Evolutionary conservation across 2,329 filamentous ascomycete genomes (phyloP), one percentile per base, ranked within the genome.

Genomic region (Alternaria gaisen): DNA sequence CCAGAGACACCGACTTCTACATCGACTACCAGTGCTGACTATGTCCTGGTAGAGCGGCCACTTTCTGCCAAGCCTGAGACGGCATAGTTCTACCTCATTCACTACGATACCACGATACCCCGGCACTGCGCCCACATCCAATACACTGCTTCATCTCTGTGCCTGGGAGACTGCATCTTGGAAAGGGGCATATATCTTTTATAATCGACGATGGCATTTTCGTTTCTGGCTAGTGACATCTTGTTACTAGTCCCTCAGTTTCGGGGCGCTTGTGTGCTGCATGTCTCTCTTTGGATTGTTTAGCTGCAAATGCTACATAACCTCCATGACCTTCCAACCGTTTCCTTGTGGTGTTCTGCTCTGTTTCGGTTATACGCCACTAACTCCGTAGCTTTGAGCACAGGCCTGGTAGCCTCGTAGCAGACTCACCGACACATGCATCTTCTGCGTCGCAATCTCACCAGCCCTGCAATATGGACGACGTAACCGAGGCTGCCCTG

Each of bases 11-110:
- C 68, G 47, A 72, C 73, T 56, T 71, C 73, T 47, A 63, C 68
- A 51, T 77, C 75, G 66, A 64, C 72, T 55, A 69, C 63, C 67
- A 72, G 73, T 70, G 63, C 72, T 69, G 76, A 78, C 63, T 77
- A 77, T 66, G 73, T 78, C 60, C 64, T 76, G 53, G 76, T 77
- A 74, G 74, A 77, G 64, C 69, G 72, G 57, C 73, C 75, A 38
- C 66, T 34, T 42, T 71, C 67, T 18, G 58, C 68, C 41, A 67
- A 70, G 63, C 58, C 64, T 40, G 63, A 68, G 44, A 58, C 60
- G 32, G 56, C 65, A 50, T 68, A 62, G 47, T 40, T 52, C 36
- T 34, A 22, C 26, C 30, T 46, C 48, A 47, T 60, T 50, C 41
- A 54, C 54, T 55, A 63, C 54, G 52, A 53, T 53, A 64, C 58